phyloP scores from a whole-genome alignment of 345 rosid genomes.

The Populus deltoides region DNA sequence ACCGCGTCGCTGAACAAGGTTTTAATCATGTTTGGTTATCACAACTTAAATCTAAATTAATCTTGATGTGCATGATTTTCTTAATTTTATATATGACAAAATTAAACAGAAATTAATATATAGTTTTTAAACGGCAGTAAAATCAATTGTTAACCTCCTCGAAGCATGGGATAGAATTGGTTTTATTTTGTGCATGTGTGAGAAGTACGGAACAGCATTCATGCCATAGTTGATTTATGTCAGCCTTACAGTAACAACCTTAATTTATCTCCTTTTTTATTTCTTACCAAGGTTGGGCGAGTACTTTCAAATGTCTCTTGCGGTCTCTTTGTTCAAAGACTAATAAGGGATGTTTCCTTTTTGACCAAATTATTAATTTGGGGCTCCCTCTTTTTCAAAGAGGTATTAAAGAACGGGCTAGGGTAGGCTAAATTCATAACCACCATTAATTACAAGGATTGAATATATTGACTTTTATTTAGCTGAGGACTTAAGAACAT shows the following conservation, averaged over 20 bases:
- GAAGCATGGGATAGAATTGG: background rate
- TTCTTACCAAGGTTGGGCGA: background rate
- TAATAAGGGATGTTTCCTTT: background rate
- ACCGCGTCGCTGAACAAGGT: too few relatives aligned
- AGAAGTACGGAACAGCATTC: background rate
- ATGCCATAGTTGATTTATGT: background rate
- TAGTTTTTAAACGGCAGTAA: too few relatives aligned
- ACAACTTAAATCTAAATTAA: too few relatives aligned
- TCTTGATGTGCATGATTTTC: too few relatives aligned
- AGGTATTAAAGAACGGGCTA: background rate
- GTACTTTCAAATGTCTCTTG: background rate
- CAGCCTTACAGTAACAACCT: background rate
- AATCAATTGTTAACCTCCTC: background rate
- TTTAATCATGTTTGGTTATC: too few relatives aligned
- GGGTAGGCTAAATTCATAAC: background rate
- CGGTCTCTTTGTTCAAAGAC: background rate
- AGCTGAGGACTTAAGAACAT: background rate
- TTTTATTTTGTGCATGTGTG: background rate
- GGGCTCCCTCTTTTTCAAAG: background rate
- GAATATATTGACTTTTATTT: conserved; percentile 7
- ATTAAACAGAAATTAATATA: too few relatives aligned
- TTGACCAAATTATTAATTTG: background rate
- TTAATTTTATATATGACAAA: too few relatives aligned
- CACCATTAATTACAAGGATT: conserved; percentile 1
- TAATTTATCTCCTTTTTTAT: background rate